Conservation (phyloP, 768 basidiomycete genomes). For the Tulasnella sp. region DNA sequence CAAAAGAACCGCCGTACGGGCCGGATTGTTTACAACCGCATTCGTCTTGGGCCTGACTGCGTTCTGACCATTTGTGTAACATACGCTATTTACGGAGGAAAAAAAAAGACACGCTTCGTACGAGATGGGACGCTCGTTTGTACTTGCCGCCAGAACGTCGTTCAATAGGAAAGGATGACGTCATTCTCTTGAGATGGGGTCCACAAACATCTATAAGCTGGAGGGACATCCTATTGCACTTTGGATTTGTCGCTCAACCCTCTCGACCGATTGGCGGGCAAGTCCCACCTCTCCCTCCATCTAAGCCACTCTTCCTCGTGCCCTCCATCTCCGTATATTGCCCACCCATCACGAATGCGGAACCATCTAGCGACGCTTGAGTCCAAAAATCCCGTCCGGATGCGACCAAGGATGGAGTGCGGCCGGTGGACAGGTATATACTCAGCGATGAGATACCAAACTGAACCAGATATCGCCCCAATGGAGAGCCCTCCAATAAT, state of each 20-base stretch:
- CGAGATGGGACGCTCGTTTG: background rate
- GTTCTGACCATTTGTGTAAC: background rate
- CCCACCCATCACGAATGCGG: constrained; percentile 77
- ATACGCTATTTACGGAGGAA: background rate
- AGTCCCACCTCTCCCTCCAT: constrained; percentile 45
- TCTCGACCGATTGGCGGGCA: background rate
- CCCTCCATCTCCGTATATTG: constrained; percentile 74
- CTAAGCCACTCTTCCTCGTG: constrained; percentile 63
- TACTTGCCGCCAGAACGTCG: background rate
- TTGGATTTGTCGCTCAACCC: background rate
- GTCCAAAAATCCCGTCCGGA: constrained; percentile 39
- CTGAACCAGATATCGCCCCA: constrained; percentile 53
- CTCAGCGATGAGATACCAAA: constrained; percentile 56
- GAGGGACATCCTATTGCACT: background rate
- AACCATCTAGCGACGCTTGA: constrained; percentile 63
- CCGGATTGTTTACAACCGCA: background rate
- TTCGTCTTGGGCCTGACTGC: background rate
- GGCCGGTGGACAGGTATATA: constrained; percentile 56
- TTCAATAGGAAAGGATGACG: background rate
- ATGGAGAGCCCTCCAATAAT: constrained; percentile 71
- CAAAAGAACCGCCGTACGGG: background rate
- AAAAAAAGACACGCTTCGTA: background rate
- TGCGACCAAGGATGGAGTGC: constrained; percentile 39
- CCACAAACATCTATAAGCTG: background rate
- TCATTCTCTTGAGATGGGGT: background rate